These are phyloP conservation scores for Penstemon newberryi DNA, from an alignment of 257 asterid genomes.

Conservation along the genomic window DNA sequence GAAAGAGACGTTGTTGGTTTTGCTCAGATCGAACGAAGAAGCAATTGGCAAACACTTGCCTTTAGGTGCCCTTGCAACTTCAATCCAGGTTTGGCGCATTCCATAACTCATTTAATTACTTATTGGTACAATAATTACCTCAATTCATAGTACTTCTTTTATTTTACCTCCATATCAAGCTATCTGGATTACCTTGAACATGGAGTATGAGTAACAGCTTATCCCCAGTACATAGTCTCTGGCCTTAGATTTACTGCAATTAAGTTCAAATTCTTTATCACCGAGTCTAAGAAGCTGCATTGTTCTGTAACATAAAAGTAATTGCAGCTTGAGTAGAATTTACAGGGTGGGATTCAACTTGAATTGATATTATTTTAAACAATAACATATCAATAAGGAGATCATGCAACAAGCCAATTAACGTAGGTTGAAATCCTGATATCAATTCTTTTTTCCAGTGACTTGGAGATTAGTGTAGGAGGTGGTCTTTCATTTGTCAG, in stretches of 20 bases:
- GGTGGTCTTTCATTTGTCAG: background rate
- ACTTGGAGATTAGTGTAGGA: no score
- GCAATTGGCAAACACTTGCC: conserved; percentile 54
- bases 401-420: no score
- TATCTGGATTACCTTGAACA: background rate
- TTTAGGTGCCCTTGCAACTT: conserved; percentile 79
- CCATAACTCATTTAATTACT: conserved; percentile 18
- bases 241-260: conserved; percentile 13
- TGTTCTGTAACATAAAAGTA: background rate
- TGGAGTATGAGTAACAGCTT: conserved; percentile 2
- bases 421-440: no score
- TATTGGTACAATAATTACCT: background rate
- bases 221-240: background rate
- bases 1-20: conserved; percentile 77
- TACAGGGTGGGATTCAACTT: background rate
- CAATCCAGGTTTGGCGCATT: conserved; percentile 72
- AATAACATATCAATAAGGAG: no score
- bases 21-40: conserved; percentile 80
- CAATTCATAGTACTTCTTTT: background rate
- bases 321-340: conserved; percentile 6
- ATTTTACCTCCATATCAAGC: conserved; percentile 9
- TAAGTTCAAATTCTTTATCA: conserved; percentile 7
- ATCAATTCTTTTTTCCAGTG: no score
- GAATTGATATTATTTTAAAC: background rate
- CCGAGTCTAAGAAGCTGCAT: background rate